These are phyloP conservation scores for Populus nigra DNA, from an alignment of 345 rosid genomes.

Conservation along the genomic window DNA sequence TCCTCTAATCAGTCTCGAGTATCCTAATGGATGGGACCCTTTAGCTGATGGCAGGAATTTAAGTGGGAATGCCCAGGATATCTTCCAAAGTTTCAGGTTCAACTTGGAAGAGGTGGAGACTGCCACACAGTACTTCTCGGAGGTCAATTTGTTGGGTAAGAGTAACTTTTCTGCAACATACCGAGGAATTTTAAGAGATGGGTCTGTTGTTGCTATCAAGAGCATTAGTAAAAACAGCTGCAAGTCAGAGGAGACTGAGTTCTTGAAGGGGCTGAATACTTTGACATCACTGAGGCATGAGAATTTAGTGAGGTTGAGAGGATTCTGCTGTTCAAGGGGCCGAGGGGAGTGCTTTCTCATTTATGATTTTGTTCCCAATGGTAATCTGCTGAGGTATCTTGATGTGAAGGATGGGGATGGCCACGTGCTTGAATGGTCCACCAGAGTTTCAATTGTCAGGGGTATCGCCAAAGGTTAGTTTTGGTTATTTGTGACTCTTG, in stretches of 20 bases:
- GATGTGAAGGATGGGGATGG: conserved; percentile 57
- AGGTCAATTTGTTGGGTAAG: conserved; percentile 70
- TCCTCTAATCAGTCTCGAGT: conserved; percentile 80
- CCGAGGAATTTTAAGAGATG: conserved; percentile 77
- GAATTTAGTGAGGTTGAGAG: conserved; percentile 72
- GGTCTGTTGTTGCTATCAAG: conserved; percentile 72
- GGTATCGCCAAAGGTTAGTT: conserved; percentile 86
- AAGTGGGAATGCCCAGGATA: conserved; percentile 60
- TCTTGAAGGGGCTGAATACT: conserved; percentile 71
- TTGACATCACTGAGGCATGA: conserved; percentile 75
- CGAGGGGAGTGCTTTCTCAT: conserved; percentile 90
- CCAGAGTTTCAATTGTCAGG: conserved; percentile 66
- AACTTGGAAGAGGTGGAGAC: conserved; percentile 91
- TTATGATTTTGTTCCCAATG: conserved; percentile 75
- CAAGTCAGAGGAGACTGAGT: conserved; percentile 75
- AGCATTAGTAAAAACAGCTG: conserved; percentile 82
- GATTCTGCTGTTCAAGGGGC: conserved; percentile 89
- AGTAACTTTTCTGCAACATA: conserved; percentile 65
- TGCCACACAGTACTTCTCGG: conserved; percentile 90
- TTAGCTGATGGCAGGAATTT: conserved; percentile 58
- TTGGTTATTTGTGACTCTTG: background rate
- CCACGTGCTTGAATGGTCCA: conserved; percentile 80
- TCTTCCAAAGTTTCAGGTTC: conserved; percentile 81
- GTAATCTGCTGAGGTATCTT: conserved; percentile 72
- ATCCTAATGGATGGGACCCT: conserved; percentile 95